Evolutionary conservation across 768 basidiomycete genomes (phyloP).

Genomic region (Pilatotrama ljubarskyi): DNA sequence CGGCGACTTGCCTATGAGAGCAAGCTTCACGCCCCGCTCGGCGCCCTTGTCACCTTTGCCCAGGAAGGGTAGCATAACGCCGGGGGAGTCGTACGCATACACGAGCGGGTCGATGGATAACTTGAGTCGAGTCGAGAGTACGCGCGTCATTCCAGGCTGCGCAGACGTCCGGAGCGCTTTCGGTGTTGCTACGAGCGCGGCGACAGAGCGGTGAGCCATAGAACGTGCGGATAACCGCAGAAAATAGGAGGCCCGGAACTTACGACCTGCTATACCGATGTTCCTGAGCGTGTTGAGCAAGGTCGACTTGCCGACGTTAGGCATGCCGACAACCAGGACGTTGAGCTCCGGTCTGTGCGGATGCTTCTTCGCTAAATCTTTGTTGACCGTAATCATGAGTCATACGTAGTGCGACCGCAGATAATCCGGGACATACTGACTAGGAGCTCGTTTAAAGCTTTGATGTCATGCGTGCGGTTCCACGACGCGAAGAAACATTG

Average conservation of each 20-base stretch:
- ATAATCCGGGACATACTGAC: conserved; percentile 58
- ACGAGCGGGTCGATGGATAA: conserved; percentile 77
- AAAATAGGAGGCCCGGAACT: conserved; percentile 41
- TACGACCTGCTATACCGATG: conserved; percentile 86
- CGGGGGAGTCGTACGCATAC: conserved; percentile 95
- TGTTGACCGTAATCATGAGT: background rate
- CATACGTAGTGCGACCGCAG: background rate
- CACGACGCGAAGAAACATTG: conserved; percentile 70
- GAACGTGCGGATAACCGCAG: background rate
- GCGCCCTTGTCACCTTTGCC: conserved; percentile 84
- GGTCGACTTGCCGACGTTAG: conserved; percentile 97
- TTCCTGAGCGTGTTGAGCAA: conserved; percentile 87
- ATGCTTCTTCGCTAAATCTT: conserved; percentile 70
- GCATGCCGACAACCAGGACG: conserved; percentile 96
- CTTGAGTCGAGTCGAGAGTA: conserved; percentile 86
- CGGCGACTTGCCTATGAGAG: conserved; percentile 76
- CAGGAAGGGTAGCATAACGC: conserved; percentile 95
- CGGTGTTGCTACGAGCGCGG: conserved; percentile 54
- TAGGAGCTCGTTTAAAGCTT: conserved; percentile 61
- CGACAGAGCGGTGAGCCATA: background rate
- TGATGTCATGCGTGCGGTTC: conserved; percentile 66
- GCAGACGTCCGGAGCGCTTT: conserved; percentile 91
- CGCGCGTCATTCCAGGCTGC: conserved; percentile 87
- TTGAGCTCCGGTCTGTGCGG: conserved; percentile 77
- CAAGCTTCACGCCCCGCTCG: conserved; percentile 91